Evolutionary conservation across 2,329 filamentous ascomycete species (phyloP).

Genomic region (Nannizzia gypsea): DNA sequence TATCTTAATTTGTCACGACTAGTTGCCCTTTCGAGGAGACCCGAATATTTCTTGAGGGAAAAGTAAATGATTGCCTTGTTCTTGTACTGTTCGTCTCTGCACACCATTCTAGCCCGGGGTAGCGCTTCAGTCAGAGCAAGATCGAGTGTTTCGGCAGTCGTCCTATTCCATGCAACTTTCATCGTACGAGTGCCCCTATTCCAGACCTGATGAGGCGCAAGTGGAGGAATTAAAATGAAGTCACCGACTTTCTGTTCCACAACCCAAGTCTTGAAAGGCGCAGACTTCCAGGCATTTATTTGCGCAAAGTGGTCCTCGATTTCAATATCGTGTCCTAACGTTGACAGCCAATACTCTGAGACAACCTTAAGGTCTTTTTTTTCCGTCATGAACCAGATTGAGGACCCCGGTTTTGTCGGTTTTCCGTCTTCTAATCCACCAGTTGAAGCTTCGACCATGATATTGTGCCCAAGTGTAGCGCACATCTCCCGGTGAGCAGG

Average conservation of each 20-base stretch:
- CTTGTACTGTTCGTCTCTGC: constrained; percentile 96
- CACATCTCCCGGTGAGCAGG: constrained; percentile 97
- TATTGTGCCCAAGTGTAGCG: constrained; percentile 87
- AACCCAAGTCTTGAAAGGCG: constrained; percentile 83
- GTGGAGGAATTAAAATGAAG: constrained; percentile 81
- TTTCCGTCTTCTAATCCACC: constrained; percentile 56
- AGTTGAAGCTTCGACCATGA: constrained; percentile 86
- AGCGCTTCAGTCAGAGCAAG: constrained; percentile 77
- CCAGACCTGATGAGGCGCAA: constrained; percentile 96
- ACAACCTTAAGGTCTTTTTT: constrained; percentile 83
- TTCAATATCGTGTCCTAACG: constrained; percentile 89
- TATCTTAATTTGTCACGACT: constrained; percentile 44
- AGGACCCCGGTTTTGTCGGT: constrained; percentile 63
- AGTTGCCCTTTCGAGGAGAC: constrained; percentile 46
- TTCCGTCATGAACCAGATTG: constrained; percentile 98
- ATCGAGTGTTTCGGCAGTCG: constrained; percentile 80
- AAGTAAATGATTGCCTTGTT: constrained; percentile 94
- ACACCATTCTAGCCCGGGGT: constrained; percentile 78
- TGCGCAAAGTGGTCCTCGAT: constrained; percentile 96
- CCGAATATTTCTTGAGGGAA: constrained; percentile 66
- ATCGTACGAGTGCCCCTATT: constrained; percentile 91
- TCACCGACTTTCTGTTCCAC: constrained; percentile 86
- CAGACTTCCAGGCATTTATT: constrained; percentile 87
- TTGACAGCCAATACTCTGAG: constrained; percentile 85
- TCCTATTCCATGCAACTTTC: constrained; percentile 97